phyloP scores from a whole-genome alignment of 768 basidiomycete species.

The Phaffia australis region DNA sequence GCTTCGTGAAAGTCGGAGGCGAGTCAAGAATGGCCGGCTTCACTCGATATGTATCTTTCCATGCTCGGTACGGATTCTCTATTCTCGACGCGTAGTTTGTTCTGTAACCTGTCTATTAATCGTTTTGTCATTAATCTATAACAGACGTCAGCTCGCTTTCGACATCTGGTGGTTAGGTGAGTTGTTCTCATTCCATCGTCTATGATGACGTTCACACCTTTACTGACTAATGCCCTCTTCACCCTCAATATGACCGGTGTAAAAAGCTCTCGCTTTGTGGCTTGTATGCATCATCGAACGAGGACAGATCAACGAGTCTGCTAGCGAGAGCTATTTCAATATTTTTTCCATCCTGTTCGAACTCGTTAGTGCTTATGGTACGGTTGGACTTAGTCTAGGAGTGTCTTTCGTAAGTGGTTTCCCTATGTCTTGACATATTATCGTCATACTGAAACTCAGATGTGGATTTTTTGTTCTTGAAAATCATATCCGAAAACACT shows the following conservation, averaged over 20 bases:
- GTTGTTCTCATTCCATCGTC: constrained; percentile 27
- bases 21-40: constrained; percentile 26
- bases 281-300: constrained; percentile 86
- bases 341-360: constrained; percentile 59
- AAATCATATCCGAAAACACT: no score
- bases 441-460: not conserved
- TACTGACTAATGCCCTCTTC: not conserved
- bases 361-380: constrained; percentile 52
- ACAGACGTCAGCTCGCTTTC: constrained; percentile 65
- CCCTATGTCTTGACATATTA: constrained; percentile 11
- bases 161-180: constrained; percentile 43
- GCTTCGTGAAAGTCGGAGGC: constrained; percentile 26
- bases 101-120: not conserved
- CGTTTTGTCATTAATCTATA: constrained; percentile 24
- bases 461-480: constrained; percentile 18
- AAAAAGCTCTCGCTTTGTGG: constrained; percentile 58
- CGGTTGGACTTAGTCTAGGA: constrained; percentile 74
- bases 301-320: constrained; percentile 48
- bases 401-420: constrained; percentile 54
- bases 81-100: not conserved
- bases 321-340: constrained; percentile 60
- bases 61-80: constrained; percentile 48
- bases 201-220: not conserved
- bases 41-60: constrained; percentile 49
- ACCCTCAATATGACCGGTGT: not conserved